Conservation (phyloP, 2,329 filamentous ascomycete species). For the Beauveria medogensis region DNA sequence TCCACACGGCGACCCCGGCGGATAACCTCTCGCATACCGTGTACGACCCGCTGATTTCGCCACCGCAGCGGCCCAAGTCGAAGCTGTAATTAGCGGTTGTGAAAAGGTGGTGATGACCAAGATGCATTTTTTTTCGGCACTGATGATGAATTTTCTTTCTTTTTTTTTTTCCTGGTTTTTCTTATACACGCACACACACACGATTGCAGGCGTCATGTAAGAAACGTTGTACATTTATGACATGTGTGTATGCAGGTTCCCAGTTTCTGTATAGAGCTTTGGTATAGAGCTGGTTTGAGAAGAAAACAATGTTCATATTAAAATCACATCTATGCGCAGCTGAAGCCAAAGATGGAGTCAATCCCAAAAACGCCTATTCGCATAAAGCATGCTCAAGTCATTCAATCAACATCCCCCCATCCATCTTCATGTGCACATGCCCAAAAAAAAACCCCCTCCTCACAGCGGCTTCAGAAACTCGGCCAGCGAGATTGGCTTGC, state of each 20-base stretch:
- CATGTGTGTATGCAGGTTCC: background rate
- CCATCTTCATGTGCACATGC: background rate
- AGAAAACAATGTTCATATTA: background rate
- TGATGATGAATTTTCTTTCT: background rate
- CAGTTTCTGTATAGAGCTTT: background rate
- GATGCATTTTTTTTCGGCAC: background rate
- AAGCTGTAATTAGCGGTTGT: conserved; percentile 36
- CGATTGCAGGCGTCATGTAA: background rate
- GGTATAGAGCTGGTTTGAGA: background rate
- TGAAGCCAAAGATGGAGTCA: background rate
- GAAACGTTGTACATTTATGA: background rate
- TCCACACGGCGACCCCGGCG: conserved; percentile 40
- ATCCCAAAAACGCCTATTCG: background rate
- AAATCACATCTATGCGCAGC: background rate
- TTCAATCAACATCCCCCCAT: background rate
- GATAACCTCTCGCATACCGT: conserved; percentile 41
- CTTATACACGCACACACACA: background rate
- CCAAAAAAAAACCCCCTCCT: background rate
- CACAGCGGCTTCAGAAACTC: conserved; percentile 67
- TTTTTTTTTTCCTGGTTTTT: too few relatives aligned
- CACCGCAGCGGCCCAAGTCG: conserved; percentile 42
- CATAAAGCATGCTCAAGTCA: background rate
- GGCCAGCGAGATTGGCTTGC: conserved; percentile 73
- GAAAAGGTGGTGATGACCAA: background rate
- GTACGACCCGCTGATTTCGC: conserved; percentile 47